Conservation (phyloP, 164 flowering plant species). For the Sextonia rubra region DNA sequence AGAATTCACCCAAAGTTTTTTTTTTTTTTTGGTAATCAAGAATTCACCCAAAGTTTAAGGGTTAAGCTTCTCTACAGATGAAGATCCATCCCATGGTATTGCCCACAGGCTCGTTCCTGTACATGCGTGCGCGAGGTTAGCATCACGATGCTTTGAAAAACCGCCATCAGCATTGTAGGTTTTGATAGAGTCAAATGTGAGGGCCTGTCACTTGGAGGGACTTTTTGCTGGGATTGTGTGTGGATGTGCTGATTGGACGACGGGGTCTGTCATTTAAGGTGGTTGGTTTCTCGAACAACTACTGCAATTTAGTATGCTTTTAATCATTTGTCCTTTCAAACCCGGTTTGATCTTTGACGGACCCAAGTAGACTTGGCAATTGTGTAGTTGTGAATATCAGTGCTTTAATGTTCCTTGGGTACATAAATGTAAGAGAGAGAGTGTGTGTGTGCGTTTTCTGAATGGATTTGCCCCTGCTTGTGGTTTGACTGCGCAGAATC, state of each 20-base stretch:
- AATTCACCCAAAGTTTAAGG: too few species aligned
- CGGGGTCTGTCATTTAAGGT: not conserved
- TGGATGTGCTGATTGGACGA: not conserved
- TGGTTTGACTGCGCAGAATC: conserved; percentile 32
- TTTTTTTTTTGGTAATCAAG: too few species aligned
- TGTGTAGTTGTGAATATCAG: not conserved
- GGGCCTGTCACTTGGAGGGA: not conserved
- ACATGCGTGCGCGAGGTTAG: too few species aligned
- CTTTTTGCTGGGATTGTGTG: not conserved
- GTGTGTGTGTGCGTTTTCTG: not conserved
- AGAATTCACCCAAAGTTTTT: too few species aligned
- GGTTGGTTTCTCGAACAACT: not conserved
- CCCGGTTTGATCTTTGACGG: not conserved
- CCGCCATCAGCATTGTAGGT: too few species aligned
- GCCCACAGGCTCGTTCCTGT: too few species aligned
- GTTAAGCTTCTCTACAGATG: too few species aligned
- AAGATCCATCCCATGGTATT: too few species aligned
- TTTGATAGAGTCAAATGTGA: too few species aligned
- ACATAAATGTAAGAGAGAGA: not conserved
- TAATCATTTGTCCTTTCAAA: not conserved
- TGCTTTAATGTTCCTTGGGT: not conserved
- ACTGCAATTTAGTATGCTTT: not conserved
- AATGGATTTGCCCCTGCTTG: conserved; percentile 19
- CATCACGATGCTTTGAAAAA: too few species aligned
- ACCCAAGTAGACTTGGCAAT: not conserved